Conservation (phyloP, 2,329 filamentous ascomycete species). For the Curvularia spicifera region DNA sequence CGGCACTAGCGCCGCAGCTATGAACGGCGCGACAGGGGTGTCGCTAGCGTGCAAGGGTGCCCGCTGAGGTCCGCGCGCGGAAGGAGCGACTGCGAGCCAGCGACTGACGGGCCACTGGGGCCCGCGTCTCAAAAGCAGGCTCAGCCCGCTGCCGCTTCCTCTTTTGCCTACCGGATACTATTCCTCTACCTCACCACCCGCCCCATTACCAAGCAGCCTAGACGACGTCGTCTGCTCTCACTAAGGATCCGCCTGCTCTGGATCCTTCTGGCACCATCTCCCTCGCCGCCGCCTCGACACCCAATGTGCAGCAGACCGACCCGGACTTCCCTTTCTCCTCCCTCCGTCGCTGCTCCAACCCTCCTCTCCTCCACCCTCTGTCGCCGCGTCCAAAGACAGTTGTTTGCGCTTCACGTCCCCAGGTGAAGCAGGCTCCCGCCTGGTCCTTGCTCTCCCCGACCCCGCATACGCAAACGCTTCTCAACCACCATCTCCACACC, state of each 20-base stretch:
- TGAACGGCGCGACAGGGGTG: conserved; percentile 30
- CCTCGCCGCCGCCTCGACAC: conserved; percentile 21
- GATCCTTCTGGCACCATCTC: conserved; percentile 47
- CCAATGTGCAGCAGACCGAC: conserved; percentile 49
- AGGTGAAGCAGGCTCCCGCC: conserved; percentile 46
- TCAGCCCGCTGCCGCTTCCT: conserved; percentile 29
- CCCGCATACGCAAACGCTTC: conserved; percentile 7
- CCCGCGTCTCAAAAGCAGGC: conserved; percentile 27
- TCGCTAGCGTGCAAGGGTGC: conserved; percentile 10
- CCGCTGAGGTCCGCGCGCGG: conserved; percentile 27
- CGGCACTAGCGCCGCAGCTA: conserved; percentile 20
- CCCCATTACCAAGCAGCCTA: conserved; percentile 39
- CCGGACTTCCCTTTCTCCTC: conserved; percentile 36
- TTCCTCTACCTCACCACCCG: conserved; percentile 9
- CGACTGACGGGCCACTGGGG: conserved; percentile 2
- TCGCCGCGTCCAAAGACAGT: conserved; percentile 32
- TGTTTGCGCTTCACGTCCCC: conserved; percentile 40
- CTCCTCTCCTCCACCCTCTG: conserved; percentile 27
- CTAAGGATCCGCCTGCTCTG: conserved; percentile 31
- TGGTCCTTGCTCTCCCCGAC: conserved; percentile 27
- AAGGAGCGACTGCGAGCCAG: conserved; percentile 9
- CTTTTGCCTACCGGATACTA: conserved; percentile 20
- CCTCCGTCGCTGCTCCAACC: conserved; percentile 40
- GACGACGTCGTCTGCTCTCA: conserved; percentile 30
- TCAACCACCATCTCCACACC: background rate